phyloP scores from a whole-genome alignment of 2,329 filamentous ascomycete genomes.

The Botrytis porri region DNA sequence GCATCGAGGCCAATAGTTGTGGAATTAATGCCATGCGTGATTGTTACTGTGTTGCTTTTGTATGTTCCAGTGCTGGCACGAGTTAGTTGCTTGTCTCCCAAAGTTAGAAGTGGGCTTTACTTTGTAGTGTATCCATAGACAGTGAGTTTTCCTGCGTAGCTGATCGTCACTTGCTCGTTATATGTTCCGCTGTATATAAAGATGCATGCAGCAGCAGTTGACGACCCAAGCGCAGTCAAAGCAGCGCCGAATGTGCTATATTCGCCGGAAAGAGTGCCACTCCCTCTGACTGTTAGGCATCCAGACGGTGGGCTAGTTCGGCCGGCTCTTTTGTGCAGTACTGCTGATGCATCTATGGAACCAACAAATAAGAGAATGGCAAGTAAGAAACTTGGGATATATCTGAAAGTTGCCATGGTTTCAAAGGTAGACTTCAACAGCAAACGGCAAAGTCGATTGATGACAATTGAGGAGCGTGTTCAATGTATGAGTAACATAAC shows the following conservation, averaged over 20 bases:
- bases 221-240: constrained; percentile 1
- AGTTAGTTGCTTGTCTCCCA: not conserved
- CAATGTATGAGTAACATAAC: not conserved
- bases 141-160: not conserved
- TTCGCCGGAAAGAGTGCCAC: constrained; percentile 19
- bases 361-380: not conserved
- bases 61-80: not conserved
- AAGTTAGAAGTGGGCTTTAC: not conserved
- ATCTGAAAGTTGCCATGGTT: not conserved
- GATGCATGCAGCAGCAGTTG: not conserved
- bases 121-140: constrained; percentile 14
- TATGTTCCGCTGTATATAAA: constrained; percentile 12
- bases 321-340: constrained; percentile 3
- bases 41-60: constrained; percentile 5
- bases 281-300: constrained; percentile 17
- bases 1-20: not conserved
- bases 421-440: not conserved
- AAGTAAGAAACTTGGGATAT: not conserved
- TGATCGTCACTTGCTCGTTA: not conserved
- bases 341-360: not conserved
- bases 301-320: constrained; percentile 15
- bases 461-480: too few species aligned
- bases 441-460: not conserved
- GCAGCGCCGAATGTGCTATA: constrained; percentile 15
- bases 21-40: constrained; percentile 2